These are phyloP conservation scores for Nothophytophthora sp. DNA, from an alignment of 352 stramenopile genomes.

Conservation along the genomic window DNA sequence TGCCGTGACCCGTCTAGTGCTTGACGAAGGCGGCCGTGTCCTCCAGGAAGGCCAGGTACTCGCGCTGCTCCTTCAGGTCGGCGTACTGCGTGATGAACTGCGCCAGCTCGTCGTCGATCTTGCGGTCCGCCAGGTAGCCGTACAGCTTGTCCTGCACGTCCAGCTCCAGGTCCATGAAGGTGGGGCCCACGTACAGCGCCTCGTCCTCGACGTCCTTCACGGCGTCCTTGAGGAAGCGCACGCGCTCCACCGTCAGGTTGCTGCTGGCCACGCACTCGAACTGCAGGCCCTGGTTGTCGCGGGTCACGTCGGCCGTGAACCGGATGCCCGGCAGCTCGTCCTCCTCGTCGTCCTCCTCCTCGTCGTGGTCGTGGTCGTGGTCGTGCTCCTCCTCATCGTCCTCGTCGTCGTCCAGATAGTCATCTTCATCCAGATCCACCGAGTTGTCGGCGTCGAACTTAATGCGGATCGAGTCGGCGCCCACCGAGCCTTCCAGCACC, in stretches of 20 bases:
- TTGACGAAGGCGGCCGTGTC: constrained; percentile 68
- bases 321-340: constrained; percentile 77
- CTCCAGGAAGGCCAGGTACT: constrained; percentile 84
- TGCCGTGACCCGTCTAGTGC: constrained; percentile 39
- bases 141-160: constrained; percentile 86
- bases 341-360: constrained; percentile 61
- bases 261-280: constrained; percentile 84
- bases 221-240: constrained; percentile 69
- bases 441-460: constrained; percentile 83
- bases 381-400: constrained; percentile 42
- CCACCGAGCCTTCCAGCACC: constrained; percentile 53
- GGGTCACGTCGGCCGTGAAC: constrained; percentile 74
- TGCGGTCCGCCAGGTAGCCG: constrained; percentile 70
- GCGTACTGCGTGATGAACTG: constrained; percentile 86
- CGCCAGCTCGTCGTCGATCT: constrained; percentile 84
- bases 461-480: constrained; percentile 62
- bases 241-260: constrained; percentile 79
- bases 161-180: constrained; percentile 85
- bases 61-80: constrained; percentile 86
- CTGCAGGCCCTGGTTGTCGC: constrained; percentile 73
- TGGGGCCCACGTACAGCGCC: constrained; percentile 72
- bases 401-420: constrained; percentile 46
- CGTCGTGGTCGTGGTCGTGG: constrained; percentile 32
- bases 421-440: constrained; percentile 70
- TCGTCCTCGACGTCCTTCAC: constrained; percentile 58